Percentiles rank a stretch among this genome's conserved stretches.
These are phyloP conservation scores for Cladosporium phlei DNA, from an alignment of 2,329 filamentous ascomycete genomes.

Conservation along the genomic window DNA sequence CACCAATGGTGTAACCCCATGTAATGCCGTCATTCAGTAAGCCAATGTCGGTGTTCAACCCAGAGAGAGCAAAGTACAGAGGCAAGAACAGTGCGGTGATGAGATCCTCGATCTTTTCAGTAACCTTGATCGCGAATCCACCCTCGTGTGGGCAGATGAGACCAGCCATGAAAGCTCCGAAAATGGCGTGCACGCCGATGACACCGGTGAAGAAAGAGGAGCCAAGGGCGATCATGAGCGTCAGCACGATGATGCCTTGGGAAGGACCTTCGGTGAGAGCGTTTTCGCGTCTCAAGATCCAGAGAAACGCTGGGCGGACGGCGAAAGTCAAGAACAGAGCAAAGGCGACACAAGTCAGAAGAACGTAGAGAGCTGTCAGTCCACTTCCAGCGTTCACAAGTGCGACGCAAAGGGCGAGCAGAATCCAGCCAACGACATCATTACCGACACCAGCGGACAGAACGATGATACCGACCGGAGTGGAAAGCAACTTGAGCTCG, in stretches of 20 bases:
- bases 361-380: constrained; percentile 75
- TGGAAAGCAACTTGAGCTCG: constrained; percentile 78
- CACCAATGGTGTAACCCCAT: constrained; percentile 85
- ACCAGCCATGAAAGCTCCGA: constrained; percentile 85
- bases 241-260: constrained; percentile 77
- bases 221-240: constrained; percentile 69
- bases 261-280: constrained; percentile 84
- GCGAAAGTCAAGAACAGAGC: constrained; percentile 68
- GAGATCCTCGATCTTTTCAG: constrained; percentile 91
- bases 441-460: constrained; percentile 89
- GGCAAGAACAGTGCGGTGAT: constrained; percentile 79
- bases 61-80: constrained; percentile 89
- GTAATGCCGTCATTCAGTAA: constrained; percentile 74
- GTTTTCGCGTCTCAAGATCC: constrained; percentile 66
- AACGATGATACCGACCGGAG: constrained; percentile 80
- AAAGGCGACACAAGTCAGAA: constrained; percentile 72
- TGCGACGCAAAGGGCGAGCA: constrained; percentile 87
- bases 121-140: constrained; percentile 84
- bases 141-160: constrained; percentile 86
- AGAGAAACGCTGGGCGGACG: constrained; percentile 70
- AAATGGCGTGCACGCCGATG: constrained; percentile 91
- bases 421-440: constrained; percentile 85
- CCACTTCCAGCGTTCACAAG: constrained; percentile 84
- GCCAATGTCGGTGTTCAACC: constrained; percentile 81
- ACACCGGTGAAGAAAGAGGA: constrained; percentile 85